Base-by-base conservation (phyloP, 73 alveolate genomes). In the Paramecium bursaria region DNA sequence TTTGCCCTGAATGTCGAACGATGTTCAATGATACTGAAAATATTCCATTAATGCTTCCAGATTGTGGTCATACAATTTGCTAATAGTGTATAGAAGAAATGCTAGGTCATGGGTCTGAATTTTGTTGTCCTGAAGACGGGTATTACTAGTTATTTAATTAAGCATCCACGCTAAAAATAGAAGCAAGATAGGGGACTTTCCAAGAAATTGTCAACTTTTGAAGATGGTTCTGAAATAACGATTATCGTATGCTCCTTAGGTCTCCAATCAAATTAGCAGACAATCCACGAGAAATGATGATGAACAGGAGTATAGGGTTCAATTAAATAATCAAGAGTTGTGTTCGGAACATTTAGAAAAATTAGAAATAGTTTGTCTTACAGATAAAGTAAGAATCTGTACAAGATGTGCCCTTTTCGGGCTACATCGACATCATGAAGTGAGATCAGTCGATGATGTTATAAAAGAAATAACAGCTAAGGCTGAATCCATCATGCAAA, bases 391-490 rank as follows among this genome's bases (percentile, higher is more conserved):
- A 26, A 87, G 93, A 74, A 94, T 95, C 5, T 95, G 99, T 73
- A 91, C 97, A 3, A 90, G 91, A 77, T 95, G 99, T 50, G 98
- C 99, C n/a, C 75, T 95, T 35, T 95, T 95, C 55, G 99, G 99
- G 23, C 48, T 46, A n/a, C 99, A 95, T 92, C 88, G 94, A 86
- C 92, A 93, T 26, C 99, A 95, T 80, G 96, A 95, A 55, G 91
- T 95, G 26, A 60, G 95, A 14, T 86, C 95, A 73, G 91, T 91
- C 14, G 96, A 95, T 47, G 99, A 95, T 67, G 95, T 95, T 25
- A 91, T 93, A 2, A 77, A 85, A 82, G 99, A 95, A 57, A 86
- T 95, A 51, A 92, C 93, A 75, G 60, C 74, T 11, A 90, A 92
- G 67, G 96, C 98, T 3, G 95, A 85, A 47, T 57, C 86, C 47